Conservation (phyloP, 176 grass and related monocot genomes). For the Oryza rufipogon region DNA sequence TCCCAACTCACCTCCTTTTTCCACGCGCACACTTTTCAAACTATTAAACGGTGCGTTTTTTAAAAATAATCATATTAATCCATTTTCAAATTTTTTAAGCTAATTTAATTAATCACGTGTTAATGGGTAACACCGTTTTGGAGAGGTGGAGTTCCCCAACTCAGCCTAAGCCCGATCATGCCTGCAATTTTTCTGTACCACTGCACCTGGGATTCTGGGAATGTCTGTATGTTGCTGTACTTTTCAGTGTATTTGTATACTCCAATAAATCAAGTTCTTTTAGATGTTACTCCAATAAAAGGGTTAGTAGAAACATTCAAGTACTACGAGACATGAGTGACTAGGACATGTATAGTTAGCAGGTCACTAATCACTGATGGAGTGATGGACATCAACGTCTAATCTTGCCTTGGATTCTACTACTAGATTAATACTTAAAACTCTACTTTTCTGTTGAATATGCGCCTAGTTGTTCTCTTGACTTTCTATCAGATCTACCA, state of each 20-base stretch:
- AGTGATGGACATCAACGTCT: background rate
- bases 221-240: background rate
- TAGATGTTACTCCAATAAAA: background rate
- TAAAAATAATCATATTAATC: no score
- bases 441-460: background rate
- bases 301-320: background rate
- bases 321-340: background rate
- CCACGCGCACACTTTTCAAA: no score
- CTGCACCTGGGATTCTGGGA: background rate
- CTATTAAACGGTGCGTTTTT: no score
- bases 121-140: no score
- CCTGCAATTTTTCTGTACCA: background rate
- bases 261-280: background rate
- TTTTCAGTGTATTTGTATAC: background rate
- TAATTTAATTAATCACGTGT: no score
- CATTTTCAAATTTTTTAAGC: no score
- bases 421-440: background rate
- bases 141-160: no score
- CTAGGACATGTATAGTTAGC: background rate
- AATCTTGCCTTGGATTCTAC: background rate
- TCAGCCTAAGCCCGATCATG: background rate
- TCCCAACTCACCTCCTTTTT: no score
- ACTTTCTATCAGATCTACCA: background rate
- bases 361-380: background rate
- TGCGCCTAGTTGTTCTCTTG: conserved; percentile 12